Evolutionary conservation across 1,284 basidiomycete genomes (phyloP), one percentile per base, ranked within the genome.

Genomic region (Trichosporon faecale): DNA sequence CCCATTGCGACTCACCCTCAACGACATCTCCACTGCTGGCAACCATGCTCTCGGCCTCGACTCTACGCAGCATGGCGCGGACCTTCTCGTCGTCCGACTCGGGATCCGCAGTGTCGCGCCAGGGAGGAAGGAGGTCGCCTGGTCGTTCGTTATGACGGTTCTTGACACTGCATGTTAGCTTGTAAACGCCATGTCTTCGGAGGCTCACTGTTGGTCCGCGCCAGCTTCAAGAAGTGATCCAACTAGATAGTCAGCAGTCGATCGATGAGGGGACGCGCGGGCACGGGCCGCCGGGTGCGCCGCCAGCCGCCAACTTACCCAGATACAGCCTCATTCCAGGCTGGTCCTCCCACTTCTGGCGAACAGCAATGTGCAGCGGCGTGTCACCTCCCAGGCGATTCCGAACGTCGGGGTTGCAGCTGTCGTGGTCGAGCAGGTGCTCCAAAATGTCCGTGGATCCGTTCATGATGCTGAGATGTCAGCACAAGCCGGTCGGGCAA

Each of bases 321-420:
- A 86, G 77, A 65, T 77, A 81, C 66, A 79, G 67, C 74, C 83
- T 83, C 81, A 78, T 80, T 33, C 92, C 85, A 8, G 88, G 82
- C 52, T 90, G 89, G 6, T 85, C 84, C 70, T 93, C 86, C 72
- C 89, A 86, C 68, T 91, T 81, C 74, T 85, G 84, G 70, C 85
- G 82, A 18, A 92, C 86, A 0, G 93, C 93, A 21, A 93, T 87
- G 80, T 95, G 94, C 11, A 96, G 85, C 1, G 94, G 93, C 0
- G 94, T 95, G 44, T 90, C 89, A 9, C 88, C 88, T 49, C 91
- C 89, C 35, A 91, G 82, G 23, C 87, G 86, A 81, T 95, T 95
- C 76, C 89, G 86, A 21, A 89, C 87, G 79, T 95, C 93, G 66
- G 95, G 92, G 77, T 95, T 92, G 82, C 93, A 94, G 12, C 85